Base-by-base conservation (phyloP, 1,284 basidiomycete species). In the Phlebopus sp. region DNA sequence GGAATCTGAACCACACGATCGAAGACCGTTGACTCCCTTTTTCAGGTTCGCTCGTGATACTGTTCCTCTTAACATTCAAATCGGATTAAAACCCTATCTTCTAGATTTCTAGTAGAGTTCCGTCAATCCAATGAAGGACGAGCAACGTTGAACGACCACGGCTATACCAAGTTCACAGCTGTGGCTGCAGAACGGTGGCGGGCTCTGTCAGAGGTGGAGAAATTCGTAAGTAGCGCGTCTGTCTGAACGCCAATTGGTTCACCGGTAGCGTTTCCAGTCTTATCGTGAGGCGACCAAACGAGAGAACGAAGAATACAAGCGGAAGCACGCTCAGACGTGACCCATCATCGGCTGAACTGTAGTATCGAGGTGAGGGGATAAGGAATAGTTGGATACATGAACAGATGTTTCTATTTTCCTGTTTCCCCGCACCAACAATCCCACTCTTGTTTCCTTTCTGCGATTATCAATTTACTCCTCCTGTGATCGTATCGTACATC, bases 311-410 rank as follows among this genome's bases (percentile, higher is more conserved):
- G 56, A 57, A 14, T 35, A 42, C 14, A 37, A 50, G 37, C 50
- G 42, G 5, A 32, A 52, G 41, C 27, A 36, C 0, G 4, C 52
- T 65, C 78, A 36, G 59, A 58, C 10, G 55, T 77, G 11, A 69
- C 69, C 45, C 68, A 77, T 15, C 68, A 77, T 15, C 55, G 64
- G 19, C 73, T 74, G 52, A 55, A 74, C 15, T 76, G 78, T 47
- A 42, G 54, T 15, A n/a, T n/a, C n/a, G n/a, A n/a, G n/a, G n/a
- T n/a, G n/a, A n/a, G n/a, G n/a, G n/a, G n/a, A n/a, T n/a, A 5
- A n/a, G 37, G 39, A 37, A 38, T 15, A n/a, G 17, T 25, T 25
- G 21, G 21, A 23, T 23, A 6, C 21, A 23, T 23, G 21, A 3
- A 6, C 21, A 23, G 21, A 29, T 29, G 27, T 9, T 29, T 9